phyloP scores from a whole-genome alignment of 768 basidiomycete genomes.

The Mycena maculata region DNA sequence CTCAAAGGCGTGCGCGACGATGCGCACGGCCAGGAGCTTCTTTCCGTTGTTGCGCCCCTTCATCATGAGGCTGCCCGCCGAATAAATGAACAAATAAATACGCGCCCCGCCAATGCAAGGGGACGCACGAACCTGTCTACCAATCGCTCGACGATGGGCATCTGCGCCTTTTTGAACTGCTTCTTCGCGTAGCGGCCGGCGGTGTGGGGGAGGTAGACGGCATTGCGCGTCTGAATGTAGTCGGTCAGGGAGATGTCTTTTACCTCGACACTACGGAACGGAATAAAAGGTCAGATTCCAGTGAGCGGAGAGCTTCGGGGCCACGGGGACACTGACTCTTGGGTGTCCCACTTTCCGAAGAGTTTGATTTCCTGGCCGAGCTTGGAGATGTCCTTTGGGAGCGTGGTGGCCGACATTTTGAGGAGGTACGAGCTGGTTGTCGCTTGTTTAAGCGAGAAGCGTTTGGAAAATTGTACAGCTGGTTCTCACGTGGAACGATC shows the following conservation, averaged over 20 bases:
- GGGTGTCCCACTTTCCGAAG: conserved; percentile 99
- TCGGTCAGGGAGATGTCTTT: conserved; percentile 99
- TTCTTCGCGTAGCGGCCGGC: conserved; percentile 99
- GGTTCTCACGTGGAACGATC: background rate
- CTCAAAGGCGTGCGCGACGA: conserved; percentile 99
- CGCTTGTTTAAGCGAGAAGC: background rate
- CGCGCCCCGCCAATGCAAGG: background rate
- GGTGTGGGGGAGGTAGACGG: conserved; percentile 98
- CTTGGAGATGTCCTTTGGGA: conserved; percentile 85
- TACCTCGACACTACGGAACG: conserved; percentile 85
- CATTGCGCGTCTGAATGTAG: conserved; percentile 99
- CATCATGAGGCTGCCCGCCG: conserved; percentile 90
- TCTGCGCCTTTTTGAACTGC: conserved; percentile 99
- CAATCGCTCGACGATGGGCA: conserved; percentile 99
- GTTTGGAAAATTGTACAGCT: background rate
- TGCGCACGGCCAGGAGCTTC: conserved; percentile 98
- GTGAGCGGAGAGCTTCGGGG: background rate
- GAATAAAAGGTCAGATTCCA: background rate
- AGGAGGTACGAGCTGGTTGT: conserved; percentile 33
- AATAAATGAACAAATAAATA: background rate
- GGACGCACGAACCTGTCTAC: conserved; percentile 85
- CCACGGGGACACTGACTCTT: conserved; percentile 77
- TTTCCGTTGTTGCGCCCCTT: conserved; percentile 99
- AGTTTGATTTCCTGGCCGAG: conserved; percentile 92
- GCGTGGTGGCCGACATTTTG: conserved; percentile 66